A percentile compares a stretch with the other conserved stretches of the same genome.
Evolutionary conservation across 2,329 filamentous ascomycete species (phyloP).

Genomic region (Aureobasidium sp.): DNA sequence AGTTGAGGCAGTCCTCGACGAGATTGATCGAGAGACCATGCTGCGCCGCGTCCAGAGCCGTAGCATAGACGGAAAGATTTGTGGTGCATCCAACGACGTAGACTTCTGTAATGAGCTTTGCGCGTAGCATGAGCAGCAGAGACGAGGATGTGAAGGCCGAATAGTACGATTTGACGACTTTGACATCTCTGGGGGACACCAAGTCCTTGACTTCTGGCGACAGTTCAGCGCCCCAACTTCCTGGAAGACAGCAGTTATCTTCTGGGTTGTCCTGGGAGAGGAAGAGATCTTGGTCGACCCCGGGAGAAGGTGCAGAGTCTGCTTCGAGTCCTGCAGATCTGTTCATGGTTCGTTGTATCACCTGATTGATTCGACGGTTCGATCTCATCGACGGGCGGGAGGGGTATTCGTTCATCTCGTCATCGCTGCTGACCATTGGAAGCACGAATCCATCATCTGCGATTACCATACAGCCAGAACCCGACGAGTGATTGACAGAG

Average conservation of each 20-base stretch:
- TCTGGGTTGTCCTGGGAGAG: conserved; percentile 30
- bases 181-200: conserved; percentile 44
- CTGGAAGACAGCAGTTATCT: conserved; percentile 33
- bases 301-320: not conserved
- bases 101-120: conserved; percentile 79
- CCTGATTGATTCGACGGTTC: not conserved
- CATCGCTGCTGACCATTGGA: conserved; percentile 1
- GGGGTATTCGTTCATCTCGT: not conserved
- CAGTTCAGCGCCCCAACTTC: conserved; percentile 41
- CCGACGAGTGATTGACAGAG: conserved; percentile 6
- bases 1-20: conserved; percentile 83
- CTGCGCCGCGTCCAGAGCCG: conserved; percentile 78
- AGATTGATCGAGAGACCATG: conserved; percentile 84
- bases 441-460: not conserved
- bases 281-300: conserved; percentile 38
- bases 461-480: conserved; percentile 7
- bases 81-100: conserved; percentile 81
- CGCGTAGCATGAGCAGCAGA: conserved; percentile 68
- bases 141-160: conserved; percentile 74
- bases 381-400: not conserved
- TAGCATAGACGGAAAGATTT: conserved; percentile 85
- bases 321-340: conserved; percentile 4
- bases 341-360: conserved; percentile 13
- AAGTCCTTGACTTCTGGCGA: conserved; percentile 40
- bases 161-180: conserved; percentile 67